Conservation (phyloP, 163 green algal genomes). For the Volvox carteri region DNA sequence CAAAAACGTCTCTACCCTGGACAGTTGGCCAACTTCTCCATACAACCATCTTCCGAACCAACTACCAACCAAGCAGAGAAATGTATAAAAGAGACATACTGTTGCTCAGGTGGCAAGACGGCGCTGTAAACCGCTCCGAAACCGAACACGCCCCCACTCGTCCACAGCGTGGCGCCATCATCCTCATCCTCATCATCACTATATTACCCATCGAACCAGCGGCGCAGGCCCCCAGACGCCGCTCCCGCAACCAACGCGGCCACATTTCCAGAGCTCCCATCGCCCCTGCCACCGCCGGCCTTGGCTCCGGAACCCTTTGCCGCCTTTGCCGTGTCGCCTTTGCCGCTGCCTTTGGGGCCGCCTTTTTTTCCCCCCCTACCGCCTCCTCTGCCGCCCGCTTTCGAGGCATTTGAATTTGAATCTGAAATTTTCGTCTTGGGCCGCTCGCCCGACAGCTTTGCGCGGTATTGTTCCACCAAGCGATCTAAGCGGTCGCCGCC, state of each 20-base stretch:
- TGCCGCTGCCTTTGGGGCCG: neutral
- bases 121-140: no score
- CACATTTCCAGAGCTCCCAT: neutral
- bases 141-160: no score
- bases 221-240: neutral
- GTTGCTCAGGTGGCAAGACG: no score
- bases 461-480: constrained; percentile 62
- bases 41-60: no score
- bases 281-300: neutral
- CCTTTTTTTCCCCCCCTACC: constrained; percentile 21
- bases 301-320: no score
- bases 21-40: no score
- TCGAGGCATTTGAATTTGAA: neutral
- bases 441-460: constrained; percentile 55
- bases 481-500: constrained; percentile 60
- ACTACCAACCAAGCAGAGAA: no score
- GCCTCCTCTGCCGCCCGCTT: neutral
- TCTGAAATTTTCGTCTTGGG: neutral
- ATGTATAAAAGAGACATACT: no score
- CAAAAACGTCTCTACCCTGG: no score
- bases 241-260: constrained; percentile 28
- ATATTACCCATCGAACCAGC: constrained; percentile 36
- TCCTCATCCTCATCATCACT: neutral
- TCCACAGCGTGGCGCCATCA: no score
- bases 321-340: neutral